These are phyloP conservation scores for Podosphaera xanthii DNA, from an alignment of 2,329 filamentous ascomycete species.

Conservation along the genomic window DNA sequence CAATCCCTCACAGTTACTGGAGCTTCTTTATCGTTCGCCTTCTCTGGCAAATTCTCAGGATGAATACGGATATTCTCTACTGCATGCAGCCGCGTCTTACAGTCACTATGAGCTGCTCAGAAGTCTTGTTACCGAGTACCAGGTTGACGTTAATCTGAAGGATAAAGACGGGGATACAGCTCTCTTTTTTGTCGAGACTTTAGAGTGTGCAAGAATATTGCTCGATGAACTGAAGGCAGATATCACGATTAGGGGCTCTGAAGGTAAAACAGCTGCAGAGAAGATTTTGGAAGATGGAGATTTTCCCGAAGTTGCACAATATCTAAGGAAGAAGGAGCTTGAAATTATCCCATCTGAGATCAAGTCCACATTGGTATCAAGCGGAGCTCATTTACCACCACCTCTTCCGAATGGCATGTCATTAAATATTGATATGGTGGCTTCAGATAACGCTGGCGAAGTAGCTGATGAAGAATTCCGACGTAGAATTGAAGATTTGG, in stretches of 20 bases:
- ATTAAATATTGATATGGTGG: slow-evolving; percentile 56
- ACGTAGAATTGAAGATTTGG: slow-evolving; percentile 70
- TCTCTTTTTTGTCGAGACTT: slow-evolving; percentile 74
- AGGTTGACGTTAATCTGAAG: slow-evolving; percentile 55
- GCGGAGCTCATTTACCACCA: slow-evolving; percentile 19
- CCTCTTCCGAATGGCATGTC: slow-evolving; percentile 53
- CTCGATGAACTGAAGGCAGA: slow-evolving; percentile 67
- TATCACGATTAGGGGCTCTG: slow-evolving; percentile 37
- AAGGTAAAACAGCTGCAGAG: slow-evolving; percentile 60
- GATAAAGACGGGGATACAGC: slow-evolving; percentile 89
- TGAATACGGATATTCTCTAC: slow-evolving; percentile 75
- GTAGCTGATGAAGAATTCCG: slow-evolving; percentile 65
- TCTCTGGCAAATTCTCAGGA: slow-evolving; percentile 63
- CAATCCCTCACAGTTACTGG: slow-evolving; percentile 48
- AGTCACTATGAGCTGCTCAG: slow-evolving; percentile 64
- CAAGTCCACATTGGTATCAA: slow-evolving; percentile 8
- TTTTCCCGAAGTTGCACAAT: slow-evolving; percentile 51
- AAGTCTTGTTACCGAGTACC: slow-evolving; percentile 49
- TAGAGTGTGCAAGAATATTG: slow-evolving; percentile 53
- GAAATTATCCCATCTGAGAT: slow-evolving; percentile 13
- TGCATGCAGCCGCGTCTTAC: slow-evolving; percentile 88
- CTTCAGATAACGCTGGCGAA: slow-evolving; percentile 35
- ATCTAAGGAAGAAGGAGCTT: slow-evolving; percentile 27
- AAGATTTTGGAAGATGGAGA: slow-evolving; percentile 62
- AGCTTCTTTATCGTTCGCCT: slow-evolving; percentile 51